These are phyloP conservation scores for Endoconidiophora polonica DNA, from an alignment of 2,329 filamentous ascomycete genomes.

Conservation along the genomic window DNA sequence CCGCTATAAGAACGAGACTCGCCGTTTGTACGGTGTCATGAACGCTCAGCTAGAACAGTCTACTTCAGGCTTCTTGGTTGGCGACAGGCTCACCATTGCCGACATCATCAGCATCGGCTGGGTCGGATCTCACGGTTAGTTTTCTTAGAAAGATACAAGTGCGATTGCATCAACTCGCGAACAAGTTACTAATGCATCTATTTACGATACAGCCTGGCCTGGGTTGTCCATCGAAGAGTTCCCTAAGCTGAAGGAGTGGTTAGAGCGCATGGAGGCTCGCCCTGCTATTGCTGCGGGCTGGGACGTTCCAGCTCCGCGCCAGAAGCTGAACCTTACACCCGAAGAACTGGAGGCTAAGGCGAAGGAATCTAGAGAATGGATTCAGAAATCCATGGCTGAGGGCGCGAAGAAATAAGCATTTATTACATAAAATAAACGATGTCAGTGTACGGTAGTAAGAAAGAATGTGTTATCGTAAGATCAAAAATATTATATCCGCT, in stretches of 20 bases:
- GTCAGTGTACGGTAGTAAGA: too few species aligned
- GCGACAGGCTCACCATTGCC: slow-evolving; percentile 54
- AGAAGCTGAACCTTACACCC: slow-evolving; percentile 26
- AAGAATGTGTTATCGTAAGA: too few species aligned
- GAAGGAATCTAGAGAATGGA: slow-evolving; percentile 39
- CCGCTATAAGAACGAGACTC: slow-evolving; percentile 68
- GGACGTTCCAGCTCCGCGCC: slow-evolving; percentile 52
- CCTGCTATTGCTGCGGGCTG: slow-evolving; percentile 60
- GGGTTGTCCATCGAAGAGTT: slow-evolving; percentile 53
- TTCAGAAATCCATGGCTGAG: slow-evolving; percentile 52
- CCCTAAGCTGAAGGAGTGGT: slow-evolving; percentile 60
- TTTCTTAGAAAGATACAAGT: background rate
- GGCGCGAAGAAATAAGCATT: slow-evolving; percentile 35
- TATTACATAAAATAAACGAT: too few species aligned
- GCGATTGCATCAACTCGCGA: background rate
- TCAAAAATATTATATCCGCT: too few species aligned
- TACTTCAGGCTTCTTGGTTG: slow-evolving; percentile 42
- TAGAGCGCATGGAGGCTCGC: slow-evolving; percentile 50
- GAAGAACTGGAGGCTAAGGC: slow-evolving; percentile 42
- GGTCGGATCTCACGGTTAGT: slow-evolving; percentile 39
- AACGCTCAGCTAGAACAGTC: slow-evolving; percentile 51
- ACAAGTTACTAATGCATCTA: background rate
- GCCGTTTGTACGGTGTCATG: slow-evolving; percentile 64
- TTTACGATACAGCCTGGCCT: slow-evolving; percentile 20
- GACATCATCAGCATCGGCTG: slow-evolving; percentile 73